Evolutionary conservation across 2,329 filamentous ascomycete genomes (phyloP).

Genomic region (Monosporascus ibericus): DNA sequence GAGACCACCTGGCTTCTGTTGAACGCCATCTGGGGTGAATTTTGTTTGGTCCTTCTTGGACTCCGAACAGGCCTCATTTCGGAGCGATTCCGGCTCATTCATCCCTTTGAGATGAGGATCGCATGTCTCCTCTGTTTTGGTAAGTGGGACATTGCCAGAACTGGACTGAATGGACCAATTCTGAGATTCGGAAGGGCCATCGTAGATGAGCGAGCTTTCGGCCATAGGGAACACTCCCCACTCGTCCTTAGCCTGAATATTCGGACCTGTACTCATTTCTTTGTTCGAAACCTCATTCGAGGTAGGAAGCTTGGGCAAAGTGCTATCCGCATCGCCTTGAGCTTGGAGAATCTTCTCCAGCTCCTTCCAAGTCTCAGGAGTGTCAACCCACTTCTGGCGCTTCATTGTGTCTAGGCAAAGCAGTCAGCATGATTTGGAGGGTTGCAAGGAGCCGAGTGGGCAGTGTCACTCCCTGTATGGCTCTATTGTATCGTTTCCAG

Average conservation of each 20-base stretch:
- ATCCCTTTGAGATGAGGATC: neutral
- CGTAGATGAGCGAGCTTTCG: neutral
- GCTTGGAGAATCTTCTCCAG: neutral
- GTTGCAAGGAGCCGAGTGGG: neutral
- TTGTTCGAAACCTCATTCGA: neutral
- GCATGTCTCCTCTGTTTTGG: neutral
- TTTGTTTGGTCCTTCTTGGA: neutral
- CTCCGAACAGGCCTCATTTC: neutral
- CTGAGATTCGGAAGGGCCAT: neutral
- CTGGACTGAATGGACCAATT: neutral
- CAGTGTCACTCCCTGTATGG: neutral
- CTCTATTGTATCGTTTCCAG: neutral
- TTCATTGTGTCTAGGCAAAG: neutral
- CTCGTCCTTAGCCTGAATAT: neutral
- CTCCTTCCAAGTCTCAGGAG: neutral
- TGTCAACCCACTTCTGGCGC: neutral
- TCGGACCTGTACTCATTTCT: neutral
- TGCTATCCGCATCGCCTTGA: neutral
- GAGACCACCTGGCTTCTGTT: neutral
- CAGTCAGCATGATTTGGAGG: neutral
- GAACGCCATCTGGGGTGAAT: neutral
- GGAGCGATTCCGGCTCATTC: neutral
- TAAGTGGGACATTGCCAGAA: neutral
- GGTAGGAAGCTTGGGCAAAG: neutral
- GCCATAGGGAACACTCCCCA: neutral